phyloP scores from a whole-genome alignment of 768 basidiomycete species.

The Fomitopsis serialis region DNA sequence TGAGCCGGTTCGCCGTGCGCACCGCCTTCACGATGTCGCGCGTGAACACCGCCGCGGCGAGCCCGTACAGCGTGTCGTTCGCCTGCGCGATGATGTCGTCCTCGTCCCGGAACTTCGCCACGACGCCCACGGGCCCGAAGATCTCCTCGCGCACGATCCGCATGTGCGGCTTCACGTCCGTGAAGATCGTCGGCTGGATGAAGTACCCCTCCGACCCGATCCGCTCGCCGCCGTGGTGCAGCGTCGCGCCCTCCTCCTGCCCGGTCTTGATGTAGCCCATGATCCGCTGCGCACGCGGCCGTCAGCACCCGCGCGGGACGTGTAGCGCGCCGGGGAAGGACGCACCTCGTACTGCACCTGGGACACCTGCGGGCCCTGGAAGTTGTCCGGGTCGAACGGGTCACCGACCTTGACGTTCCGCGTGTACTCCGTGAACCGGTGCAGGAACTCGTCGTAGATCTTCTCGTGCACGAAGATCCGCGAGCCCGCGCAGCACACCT shows the following conservation, averaged over 20 bases:
- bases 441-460: slow-evolving; percentile 76
- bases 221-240: slow-evolving; percentile 49
- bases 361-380: slow-evolving; percentile 79
- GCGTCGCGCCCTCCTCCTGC: slow-evolving; percentile 51
- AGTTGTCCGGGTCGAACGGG: slow-evolving; percentile 53
- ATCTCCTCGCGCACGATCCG: slow-evolving; percentile 56
- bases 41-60: slow-evolving; percentile 85
- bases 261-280: slow-evolving; percentile 59
- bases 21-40: slow-evolving; percentile 73
- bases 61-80: slow-evolving; percentile 84
- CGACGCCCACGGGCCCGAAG: slow-evolving; percentile 66
- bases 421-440: slow-evolving; percentile 49
- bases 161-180: slow-evolving; percentile 50
- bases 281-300: slow-evolving; percentile 38
- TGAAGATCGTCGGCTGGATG: slow-evolving; percentile 59
- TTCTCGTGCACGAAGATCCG: slow-evolving; percentile 76
- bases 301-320: slow-evolving; percentile 15
- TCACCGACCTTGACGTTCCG: slow-evolving; percentile 59
- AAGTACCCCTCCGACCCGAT: slow-evolving; percentile 56
- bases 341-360: slow-evolving; percentile 67
- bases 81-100: slow-evolving; percentile 65
- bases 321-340: slow-evolving; percentile 10
- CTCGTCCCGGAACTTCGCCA: slow-evolving; percentile 60
- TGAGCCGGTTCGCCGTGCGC: slow-evolving; percentile 62
- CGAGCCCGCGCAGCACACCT: slow-evolving; percentile 76